Evolutionary conservation across 2,329 filamentous ascomycete species (phyloP), one percentile per base, ranked within the genome.

Genomic region (Aspergillus nomiae): DNA sequence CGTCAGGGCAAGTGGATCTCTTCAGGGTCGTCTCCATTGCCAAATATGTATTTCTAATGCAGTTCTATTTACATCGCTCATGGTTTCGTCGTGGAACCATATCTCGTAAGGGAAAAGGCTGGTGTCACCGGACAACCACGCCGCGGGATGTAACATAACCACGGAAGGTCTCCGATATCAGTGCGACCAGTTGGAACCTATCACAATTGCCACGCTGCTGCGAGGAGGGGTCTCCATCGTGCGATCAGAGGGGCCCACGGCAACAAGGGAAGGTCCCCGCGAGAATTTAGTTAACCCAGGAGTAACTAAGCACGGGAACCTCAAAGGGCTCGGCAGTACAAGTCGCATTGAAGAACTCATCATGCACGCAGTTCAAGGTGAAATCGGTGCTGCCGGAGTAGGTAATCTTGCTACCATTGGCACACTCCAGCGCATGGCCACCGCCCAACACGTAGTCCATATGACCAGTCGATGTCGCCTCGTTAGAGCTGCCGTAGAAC

Each of bases 301-400:
- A 14, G 56, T 71, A 74, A 16, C 55, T 61, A 59, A 74, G 58
- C 4, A 74, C 69, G 1, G 72, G 72, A 30, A 74, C 56, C 12
- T 69, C 65, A 61, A 74, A 74, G 1, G 65, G 58, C 5, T 62
- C 65, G 1, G 71, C 72, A 8, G 70, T 71, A 43, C 72, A 74
- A 9, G 72, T 72, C 6, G 72, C 72, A 62, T 74, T 74, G 32
- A 71, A 72, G 50, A 65, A 67, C 10, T 60, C 64, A 64, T 74
- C 71, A 59, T 74, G 70, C 4, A 56, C 60, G 24, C 72, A 74
- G 4, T 58, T 63, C 32, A 74, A 48, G 12, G 59, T 46, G 36
- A 74, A 73, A 26, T 73, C 68, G 19, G 67, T 66, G 14, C 62
- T 67, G 0, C 72, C 72, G 0, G 65, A 71, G 24, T 74, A 74